Base-by-base conservation (phyloP, 1,284 basidiomycete species). In the Trichosporon sp. region DNA sequence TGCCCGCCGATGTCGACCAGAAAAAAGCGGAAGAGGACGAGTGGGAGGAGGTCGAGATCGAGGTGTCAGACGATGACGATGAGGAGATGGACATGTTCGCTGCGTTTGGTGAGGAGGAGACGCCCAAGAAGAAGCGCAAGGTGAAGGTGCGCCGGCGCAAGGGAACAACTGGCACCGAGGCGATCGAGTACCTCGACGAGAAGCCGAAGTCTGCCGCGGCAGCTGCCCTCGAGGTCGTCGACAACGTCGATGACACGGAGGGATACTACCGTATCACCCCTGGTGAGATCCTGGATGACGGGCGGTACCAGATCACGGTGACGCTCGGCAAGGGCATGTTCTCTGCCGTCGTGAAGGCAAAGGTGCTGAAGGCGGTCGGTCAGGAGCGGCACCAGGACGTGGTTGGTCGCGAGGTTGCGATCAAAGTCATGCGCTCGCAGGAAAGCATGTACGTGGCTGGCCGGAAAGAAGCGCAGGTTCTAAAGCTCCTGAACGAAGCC, bases 381-480 rank as follows among this genome's bases (percentile, higher is more conserved):
- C 83, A 74, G 60, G 84, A 65, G 87, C 65, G 77, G 27, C 88
- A 71, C 73, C 81, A 74, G 44, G 78, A 77, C 66, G 75, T 78
- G 10, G 87, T 78, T 5, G 76, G 76, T 14, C 86, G 86, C 71
- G 95, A 99, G 75, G 95, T 99, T 2, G 96, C 96, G 0, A 97
- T 99, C 81, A 99, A 99, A 81, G 94, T 99, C 69, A 89, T 98
- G 58, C 84, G 96, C 36, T 89, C 88, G 71, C 96, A 99, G 77
- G 95, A 99, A 79, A 92, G 91, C 46, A 99, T 99, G 96, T 91
- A 92, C 81, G 92, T 94, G 64, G 94, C 95, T 29, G 96, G 95
- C 6, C 80, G 90, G 73, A 98, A 98, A 77, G 96, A 99, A 78
- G 89, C 87, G 0, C 87, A 89, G 74, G 95, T 97, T 56, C 82